Percentiles rank a stretch among this genome's conserved stretches.
Conservation (phyloP, 2,329 filamentous ascomycete genomes). For the Ilyonectria destructans region DNA sequence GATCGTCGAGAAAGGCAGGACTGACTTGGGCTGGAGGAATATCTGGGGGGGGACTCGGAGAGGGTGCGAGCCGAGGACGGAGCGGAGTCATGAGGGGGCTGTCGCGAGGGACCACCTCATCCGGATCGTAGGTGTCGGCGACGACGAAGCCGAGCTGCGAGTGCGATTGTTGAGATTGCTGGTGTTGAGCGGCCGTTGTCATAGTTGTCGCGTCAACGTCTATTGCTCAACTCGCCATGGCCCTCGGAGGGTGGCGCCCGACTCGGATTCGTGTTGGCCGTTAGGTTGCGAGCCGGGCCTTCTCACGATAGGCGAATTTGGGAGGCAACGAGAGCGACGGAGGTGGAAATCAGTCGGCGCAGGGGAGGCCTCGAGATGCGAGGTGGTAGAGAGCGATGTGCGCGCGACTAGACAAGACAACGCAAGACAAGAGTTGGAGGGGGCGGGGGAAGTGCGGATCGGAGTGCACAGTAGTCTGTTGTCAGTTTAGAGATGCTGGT, state of each 20-base stretch:
- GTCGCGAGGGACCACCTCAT: conserved; percentile 60
- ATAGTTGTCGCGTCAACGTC: conserved; percentile 50
- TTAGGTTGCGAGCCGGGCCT: conserved; percentile 29
- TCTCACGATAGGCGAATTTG: conserved; percentile 10
- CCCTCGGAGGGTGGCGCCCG: conserved; percentile 40
- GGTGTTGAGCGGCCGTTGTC: conserved; percentile 55
- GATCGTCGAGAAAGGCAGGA: conserved; percentile 53
- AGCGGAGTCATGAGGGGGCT: conserved; percentile 59
- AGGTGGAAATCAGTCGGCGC: conserved; percentile 2
- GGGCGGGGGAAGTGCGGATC: background rate
- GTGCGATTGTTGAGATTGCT: conserved; percentile 52
- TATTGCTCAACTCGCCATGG: conserved; percentile 55
- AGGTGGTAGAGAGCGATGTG: conserved; percentile 1
- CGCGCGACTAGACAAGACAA: conserved; percentile 1
- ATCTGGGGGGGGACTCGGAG: conserved; percentile 55
- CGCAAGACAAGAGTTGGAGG: background rate
- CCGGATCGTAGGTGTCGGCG: conserved; percentile 61
- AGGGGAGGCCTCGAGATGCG: background rate
- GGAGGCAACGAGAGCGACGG: background rate
- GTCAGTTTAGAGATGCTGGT: background rate
- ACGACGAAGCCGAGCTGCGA: conserved; percentile 43
- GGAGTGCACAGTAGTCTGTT: conserved; percentile 17
- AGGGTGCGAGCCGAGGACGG: conserved; percentile 53
- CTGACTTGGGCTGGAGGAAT: conserved; percentile 57
- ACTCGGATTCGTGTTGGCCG: conserved; percentile 36